phyloP scores from a whole-genome alignment of 2,329 filamentous ascomycete species.

The Colletotrichum horii region DNA sequence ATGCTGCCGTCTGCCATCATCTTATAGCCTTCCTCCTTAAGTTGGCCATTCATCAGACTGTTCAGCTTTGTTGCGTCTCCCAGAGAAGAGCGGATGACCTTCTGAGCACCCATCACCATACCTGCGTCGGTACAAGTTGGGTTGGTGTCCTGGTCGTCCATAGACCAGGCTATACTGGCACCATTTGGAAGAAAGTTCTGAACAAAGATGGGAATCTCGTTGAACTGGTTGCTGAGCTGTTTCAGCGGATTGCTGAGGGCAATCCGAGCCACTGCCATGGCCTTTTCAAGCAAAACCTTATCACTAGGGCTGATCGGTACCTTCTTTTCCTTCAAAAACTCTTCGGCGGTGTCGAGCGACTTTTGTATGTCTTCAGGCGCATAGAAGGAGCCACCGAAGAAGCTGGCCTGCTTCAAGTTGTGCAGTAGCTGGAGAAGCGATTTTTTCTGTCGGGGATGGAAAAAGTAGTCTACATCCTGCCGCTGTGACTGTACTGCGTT shows the following conservation, averaged over 20 bases:
- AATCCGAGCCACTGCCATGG: conserved; percentile 67
- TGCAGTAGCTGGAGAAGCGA: conserved; percentile 71
- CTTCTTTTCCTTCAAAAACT: conserved; percentile 69
- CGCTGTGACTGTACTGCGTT: conserved; percentile 91
- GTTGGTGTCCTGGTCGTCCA: conserved; percentile 60
- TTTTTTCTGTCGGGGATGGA: conserved; percentile 76
- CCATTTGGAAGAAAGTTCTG: conserved; percentile 65
- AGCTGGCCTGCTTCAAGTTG: conserved; percentile 83
- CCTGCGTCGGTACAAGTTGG: conserved; percentile 53
- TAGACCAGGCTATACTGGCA: conserved; percentile 69
- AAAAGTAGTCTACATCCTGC: conserved; percentile 85
- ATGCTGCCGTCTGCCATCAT: conserved; percentile 30
- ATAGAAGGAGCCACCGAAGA: conserved; percentile 84
- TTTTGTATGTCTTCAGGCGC: conserved; percentile 65
- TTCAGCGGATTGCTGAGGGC: conserved; percentile 68
- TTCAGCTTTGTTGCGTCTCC: conserved; percentile 49
- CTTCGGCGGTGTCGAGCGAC: conserved; percentile 68
- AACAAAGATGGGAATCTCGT: conserved; percentile 81
- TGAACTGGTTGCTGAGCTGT: conserved; percentile 68
- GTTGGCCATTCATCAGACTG: conserved; percentile 51
- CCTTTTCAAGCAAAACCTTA: conserved; percentile 61
- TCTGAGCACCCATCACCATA: conserved; percentile 58
- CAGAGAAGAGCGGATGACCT: conserved; percentile 51
- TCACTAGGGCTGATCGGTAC: conserved; percentile 68
- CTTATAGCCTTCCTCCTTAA: conserved; percentile 47